These are phyloP conservation scores for Lactarius deliciosus DNA, from an alignment of 768 basidiomycete species.

Conservation along the genomic window DNA sequence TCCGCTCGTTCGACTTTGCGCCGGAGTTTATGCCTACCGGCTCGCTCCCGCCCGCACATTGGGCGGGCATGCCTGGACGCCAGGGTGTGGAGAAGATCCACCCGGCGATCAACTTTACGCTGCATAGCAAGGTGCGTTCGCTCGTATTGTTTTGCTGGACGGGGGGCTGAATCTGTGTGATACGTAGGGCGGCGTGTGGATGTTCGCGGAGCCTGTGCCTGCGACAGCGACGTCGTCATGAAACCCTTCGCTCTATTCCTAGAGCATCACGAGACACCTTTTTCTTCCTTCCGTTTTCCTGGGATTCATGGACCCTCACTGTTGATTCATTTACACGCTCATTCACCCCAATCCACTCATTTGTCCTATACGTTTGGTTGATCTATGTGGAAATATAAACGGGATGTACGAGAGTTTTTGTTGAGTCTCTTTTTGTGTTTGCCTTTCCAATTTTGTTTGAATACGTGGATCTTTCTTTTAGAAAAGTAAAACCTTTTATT, in stretches of 20 bases:
- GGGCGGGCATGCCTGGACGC: slow-evolving; percentile 24
- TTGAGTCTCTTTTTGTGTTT: neutral
- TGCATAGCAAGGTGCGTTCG: slow-evolving; percentile 27
- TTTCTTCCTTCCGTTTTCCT: neutral
- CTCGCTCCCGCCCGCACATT: slow-evolving; percentile 31
- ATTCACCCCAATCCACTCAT: neutral
- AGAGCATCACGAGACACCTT: neutral
- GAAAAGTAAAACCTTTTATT: neutral
- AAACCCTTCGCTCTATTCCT: neutral
- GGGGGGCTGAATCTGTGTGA: neutral
- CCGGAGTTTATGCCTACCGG: slow-evolving; percentile 32
- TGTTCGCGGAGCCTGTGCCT: slow-evolving; percentile 20
- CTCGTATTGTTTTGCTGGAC: neutral
- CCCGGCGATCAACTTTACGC: slow-evolving; percentile 28
- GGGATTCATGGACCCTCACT: neutral
- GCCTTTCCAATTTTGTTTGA: neutral
- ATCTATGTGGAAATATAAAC: neutral
- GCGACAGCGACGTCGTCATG: neutral
- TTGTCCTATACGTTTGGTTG: neutral
- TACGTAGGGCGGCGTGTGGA: slow-evolving; percentile 26
- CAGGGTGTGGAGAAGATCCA: slow-evolving; percentile 30
- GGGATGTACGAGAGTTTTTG: neutral
- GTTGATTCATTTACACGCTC: neutral
- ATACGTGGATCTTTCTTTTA: neutral
- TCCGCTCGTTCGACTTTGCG: slow-evolving; percentile 36